Conservation (phyloP, 495 filamentous ascomycete species). For the Aspergillus ellipticus region DNA sequence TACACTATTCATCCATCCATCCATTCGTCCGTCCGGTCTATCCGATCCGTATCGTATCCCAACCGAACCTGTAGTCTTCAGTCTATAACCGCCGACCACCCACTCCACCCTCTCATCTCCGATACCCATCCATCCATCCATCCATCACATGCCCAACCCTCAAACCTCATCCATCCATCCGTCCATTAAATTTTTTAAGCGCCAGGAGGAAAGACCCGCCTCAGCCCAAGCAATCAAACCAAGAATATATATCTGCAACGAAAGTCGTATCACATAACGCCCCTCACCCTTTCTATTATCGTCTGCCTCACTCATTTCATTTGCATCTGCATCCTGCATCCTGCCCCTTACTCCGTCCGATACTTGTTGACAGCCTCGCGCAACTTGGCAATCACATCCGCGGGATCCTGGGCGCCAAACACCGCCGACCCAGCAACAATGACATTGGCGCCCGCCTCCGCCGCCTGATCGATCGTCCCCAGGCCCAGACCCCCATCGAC, state of each 20-base stretch:
- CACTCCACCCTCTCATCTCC: not conserved
- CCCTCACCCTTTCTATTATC: not conserved
- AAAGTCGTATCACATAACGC: not conserved
- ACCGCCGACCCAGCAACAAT: conserved; percentile 98
- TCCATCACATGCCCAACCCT: conserved; percentile 1
- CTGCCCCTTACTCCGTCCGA: conserved; percentile 17
- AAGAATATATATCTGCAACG: not conserved
- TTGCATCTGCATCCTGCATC: not conserved
- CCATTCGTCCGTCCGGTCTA: not conserved
- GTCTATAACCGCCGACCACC: not conserved
- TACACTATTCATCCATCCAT: not conserved
- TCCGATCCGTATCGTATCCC: not conserved
- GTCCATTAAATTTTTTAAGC: not conserved
- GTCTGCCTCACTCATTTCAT: too few relatives aligned
- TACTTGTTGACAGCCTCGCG: conserved; percentile 71
- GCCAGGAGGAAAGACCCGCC: not conserved
- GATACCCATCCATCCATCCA: not conserved
- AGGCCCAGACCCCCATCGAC: conserved; percentile 90
- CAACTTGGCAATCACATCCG: conserved; percentile 75
- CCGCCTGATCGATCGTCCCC: conserved; percentile 88
- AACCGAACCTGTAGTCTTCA: not conserved
- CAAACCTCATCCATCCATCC: not conserved
- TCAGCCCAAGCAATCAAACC: not conserved
- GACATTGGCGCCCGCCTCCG: conserved; percentile 94
- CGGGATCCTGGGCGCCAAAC: conserved; percentile 86